A percentile compares a stretch with the other conserved stretches of the same genome.
These are phyloP conservation scores for Cucurbita argyrosperma DNA, from an alignment of 306 rosid species.

Conservation along the genomic window DNA sequence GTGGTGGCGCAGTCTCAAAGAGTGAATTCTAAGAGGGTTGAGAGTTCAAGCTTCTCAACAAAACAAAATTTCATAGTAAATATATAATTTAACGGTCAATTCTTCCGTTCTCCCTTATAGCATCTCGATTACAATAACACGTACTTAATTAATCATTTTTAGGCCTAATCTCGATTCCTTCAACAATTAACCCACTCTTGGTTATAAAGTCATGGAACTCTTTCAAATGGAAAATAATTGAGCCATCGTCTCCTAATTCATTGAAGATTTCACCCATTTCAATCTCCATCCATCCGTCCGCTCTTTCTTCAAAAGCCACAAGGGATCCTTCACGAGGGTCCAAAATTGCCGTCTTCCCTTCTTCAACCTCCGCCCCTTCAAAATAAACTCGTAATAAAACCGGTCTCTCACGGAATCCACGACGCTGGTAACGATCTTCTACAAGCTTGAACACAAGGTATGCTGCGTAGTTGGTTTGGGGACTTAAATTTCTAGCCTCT, in stretches of 20 bases:
- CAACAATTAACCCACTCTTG: slow-evolving; percentile 16
- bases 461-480: slow-evolving; percentile 16
- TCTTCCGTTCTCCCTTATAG: no score
- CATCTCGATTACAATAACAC: neutral
- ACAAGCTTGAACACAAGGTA: slow-evolving; percentile 12
- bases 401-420: neutral
- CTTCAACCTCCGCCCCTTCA: neutral
- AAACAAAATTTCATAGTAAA: no score
- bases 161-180: slow-evolving; percentile 31
- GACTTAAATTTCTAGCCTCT: slow-evolving; percentile 7
- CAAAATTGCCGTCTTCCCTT: neutral
- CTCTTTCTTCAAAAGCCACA: neutral
- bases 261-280: slow-evolving; percentile 23
- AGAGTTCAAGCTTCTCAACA: no score
- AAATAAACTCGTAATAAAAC: neutral
- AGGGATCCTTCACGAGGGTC: neutral
- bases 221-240: neutral
- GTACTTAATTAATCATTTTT: neutral
- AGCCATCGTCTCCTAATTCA: slow-evolving; percentile 13
- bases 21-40: no score
- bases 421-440: neutral
- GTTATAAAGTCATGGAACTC: neutral
- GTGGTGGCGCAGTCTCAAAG: no score
- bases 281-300: slow-evolving; percentile 17
- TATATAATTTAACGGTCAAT: no score